Base-by-base conservation (phyloP, 306 rosid species). In the Carpinus fangiana region DNA sequence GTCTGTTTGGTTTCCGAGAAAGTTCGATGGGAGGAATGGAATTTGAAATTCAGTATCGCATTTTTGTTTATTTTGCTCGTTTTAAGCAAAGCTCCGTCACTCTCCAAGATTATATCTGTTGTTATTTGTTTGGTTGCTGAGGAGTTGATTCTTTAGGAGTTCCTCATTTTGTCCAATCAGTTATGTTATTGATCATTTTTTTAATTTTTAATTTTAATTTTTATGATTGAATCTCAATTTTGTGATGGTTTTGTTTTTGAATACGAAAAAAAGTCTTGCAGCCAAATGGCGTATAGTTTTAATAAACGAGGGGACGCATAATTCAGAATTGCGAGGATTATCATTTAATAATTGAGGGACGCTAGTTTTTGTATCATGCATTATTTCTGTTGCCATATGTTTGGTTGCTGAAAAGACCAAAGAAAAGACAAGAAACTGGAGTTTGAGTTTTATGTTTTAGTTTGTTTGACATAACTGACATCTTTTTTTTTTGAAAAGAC, bases 1-100 rank as follows among this genome's bases (percentile, higher is more conserved):
- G 53, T 78, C 7, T 72, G 75, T 79, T 61, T 73, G 62, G 9
- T 17, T 73, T 47, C 73, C 28, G 28, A 8, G 28, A 66, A 62
- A 62, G 20, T 62, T 7, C 26, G 23, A 26, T 23, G 48, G 3
- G 34, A 66, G 8, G 50, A 38, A 38, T 14, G 50, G 17, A 38
- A 17, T 21, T 66, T 66, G 51, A 41, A 66, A 41, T 61, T 18
- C 23, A 10, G 26, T 13, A 7, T 64, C 6, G n/a, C 21, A 64
- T 31, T 62, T 62, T 14, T 31, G 20, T 31, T 62, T 2, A 14
- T 57, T 23, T 57, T 57, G 45, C 45, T 41, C 8, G 8, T 41
- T 41, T 41, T 41, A 5, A 41, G 45, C 45, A 41, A 41, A 48
- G 52, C 52, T 48, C 14, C 14, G 11, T 48, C 14, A 48, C 3